A percentile compares a stretch with the other conserved stretches of the same genome.
Evolutionary conservation across 306 rosid species (phyloP).

Genomic region (Quercus dentata): DNA sequence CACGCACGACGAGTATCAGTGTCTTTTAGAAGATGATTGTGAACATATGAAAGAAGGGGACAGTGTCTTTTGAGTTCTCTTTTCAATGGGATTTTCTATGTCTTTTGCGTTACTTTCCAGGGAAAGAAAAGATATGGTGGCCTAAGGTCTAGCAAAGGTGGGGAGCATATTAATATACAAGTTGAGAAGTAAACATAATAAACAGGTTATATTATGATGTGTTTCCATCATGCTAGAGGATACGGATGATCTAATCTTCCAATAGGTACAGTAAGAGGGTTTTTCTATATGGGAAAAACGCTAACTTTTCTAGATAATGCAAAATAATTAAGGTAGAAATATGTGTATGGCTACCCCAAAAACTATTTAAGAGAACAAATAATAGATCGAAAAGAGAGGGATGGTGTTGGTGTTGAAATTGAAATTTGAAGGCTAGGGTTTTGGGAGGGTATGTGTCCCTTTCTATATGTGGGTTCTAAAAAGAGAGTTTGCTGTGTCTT

Average conservation of each 20-base stretch:
- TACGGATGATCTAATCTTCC: constrained; percentile 36
- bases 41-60: background rate
- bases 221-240: background rate
- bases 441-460: constrained; percentile 13
- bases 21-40: constrained; percentile 6
- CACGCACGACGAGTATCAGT: constrained; percentile 10
- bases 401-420: background rate
- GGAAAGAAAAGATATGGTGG: background rate
- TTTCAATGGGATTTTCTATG: constrained; percentile 1
- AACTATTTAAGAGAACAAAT: background rate
- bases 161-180: constrained; percentile 25
- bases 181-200: constrained; percentile 11
- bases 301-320: constrained; percentile 9
- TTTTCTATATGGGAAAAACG: background rate
- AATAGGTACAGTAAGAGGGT: constrained; percentile 16
- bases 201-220: background rate
- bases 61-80: background rate
- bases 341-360: background rate
- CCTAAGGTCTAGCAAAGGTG: constrained; percentile 10
- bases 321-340: background rate
- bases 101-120: constrained; percentile 13
- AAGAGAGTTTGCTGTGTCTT: constrained; percentile 24
- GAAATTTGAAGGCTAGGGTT: constrained; percentile 12
- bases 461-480: constrained; percentile 4
- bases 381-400: background rate